Evolutionary conservation across 257 asterid genomes (phyloP), one percentile per base, ranked within the genome.

Genomic region (Linaria vulgaris): DNA sequence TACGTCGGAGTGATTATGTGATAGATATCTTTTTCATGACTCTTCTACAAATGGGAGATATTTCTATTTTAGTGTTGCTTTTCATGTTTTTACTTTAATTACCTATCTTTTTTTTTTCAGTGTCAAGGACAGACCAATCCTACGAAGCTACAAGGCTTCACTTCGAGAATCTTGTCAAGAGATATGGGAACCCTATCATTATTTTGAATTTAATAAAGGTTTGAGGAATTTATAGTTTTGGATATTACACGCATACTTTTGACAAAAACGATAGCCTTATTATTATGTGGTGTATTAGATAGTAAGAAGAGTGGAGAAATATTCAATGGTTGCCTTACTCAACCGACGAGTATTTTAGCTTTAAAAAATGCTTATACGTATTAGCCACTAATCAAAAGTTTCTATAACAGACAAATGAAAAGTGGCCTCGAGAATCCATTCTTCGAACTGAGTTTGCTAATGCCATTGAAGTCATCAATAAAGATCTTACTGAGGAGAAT

Each of bases 181-280:
- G 99, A 94, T 94, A 94, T 70, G 99, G 97, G 66, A 88, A 81
- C 65, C 99, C 97, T 61, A 85, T 94, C 66, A 90, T 94, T 57
- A 87, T 94, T 69, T 74, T 94, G 80, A 83, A 94, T 83, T 72
- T 94, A 83, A 90, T 90, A 46, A 94, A 94, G 99, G 99, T 86
- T 57, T 72, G 86, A 63, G 67, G 30, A 49, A 56, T 45, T 48
- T 30, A 50, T 41, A 15, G 16, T 53, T 64, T 68, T 39, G 46
- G 45, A 43, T 44, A n/a, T 78, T 67, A 23, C 55, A 53, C 61
- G 63, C 22, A 58, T 48, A 68, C 41, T 34, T 64, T 46, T 62
- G 47, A 51, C 61, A 12, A 24, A 31, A 61, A 20, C 59, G 27
- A 52, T n/a, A 31, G 62, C 62, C 41, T 14, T 31, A 56, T 56